Evolutionary conservation across 257 asterid species (phyloP).

Genomic region (Plantago ovata): DNA sequence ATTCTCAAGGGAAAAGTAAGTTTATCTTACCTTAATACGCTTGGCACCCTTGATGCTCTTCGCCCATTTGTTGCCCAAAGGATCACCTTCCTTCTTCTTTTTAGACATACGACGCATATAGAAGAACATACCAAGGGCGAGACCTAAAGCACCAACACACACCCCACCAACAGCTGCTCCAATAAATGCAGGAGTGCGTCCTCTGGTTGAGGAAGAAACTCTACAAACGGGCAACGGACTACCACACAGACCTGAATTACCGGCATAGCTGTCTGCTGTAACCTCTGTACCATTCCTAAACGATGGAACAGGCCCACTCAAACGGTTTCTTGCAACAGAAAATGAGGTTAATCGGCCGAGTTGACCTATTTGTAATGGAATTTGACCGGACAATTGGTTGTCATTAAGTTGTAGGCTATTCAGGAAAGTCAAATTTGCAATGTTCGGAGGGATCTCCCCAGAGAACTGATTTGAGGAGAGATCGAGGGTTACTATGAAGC

Average conservation of each 20-base stretch:
- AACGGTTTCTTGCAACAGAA: constrained; percentile 30
- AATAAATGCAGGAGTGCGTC: constrained; percentile 20
- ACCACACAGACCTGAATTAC: constrained; percentile 44
- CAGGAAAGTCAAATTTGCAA: constrained; percentile 52
- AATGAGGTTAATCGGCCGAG: constrained; percentile 34
- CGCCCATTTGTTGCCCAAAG: constrained; percentile 57
- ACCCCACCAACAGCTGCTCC: constrained; percentile 43
- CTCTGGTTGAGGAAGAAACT: constrained; percentile 13
- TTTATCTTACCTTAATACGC: constrained; percentile 36
- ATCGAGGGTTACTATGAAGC: constrained; percentile 43
- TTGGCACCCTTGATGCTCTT: constrained; percentile 47
- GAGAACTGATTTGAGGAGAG: constrained; percentile 71
- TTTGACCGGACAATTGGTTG: constrained; percentile 50
- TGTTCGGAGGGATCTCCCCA: constrained; percentile 55
- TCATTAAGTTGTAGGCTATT: constrained; percentile 49
- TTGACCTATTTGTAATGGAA: constrained; percentile 36
- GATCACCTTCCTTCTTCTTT: constrained; percentile 48
- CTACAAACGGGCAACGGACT: constrained; percentile 31
- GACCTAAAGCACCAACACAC: constrained; percentile 27
- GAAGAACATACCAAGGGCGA: constrained; percentile 27
- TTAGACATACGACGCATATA: constrained; percentile 30
- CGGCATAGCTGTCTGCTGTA: constrained; percentile 24
- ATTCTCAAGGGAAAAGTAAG: not conserved
- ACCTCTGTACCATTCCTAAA: constrained; percentile 20
- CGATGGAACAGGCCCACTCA: constrained; percentile 33